Evolutionary conservation across 2,329 filamentous ascomycete genomes (phyloP), one percentile per base, ranked within the genome.

Genomic region (Fusarium staphyleae): DNA sequence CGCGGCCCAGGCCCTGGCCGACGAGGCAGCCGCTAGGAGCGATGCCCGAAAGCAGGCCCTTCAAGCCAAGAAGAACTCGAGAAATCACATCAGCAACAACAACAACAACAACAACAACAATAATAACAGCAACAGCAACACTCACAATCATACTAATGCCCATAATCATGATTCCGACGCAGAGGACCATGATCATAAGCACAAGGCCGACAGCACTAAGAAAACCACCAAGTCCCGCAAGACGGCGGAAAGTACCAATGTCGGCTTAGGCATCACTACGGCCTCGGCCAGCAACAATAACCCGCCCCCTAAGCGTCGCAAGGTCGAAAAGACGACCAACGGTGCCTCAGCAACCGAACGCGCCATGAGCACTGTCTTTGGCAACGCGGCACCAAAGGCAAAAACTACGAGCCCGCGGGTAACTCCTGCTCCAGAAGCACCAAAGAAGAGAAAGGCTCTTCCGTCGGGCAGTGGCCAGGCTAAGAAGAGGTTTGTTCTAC

Each of bases 11-110:
- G 82, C 89, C 36, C 82, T 95, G 48, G 92, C 93, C 45, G 90
- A 89, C 29, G 93, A 96, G 71, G 89, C 89, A 15, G 89, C 91
- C 11, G 87, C 89, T 50, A 86, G 93, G 64, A 95, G 91, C 71
- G 92, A 96, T 69, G 87, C 88, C 28, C 83, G 91, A 60, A 91
- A 93, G 69, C 91, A 96, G 73, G 89, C 91, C 16, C 80, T 93
- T 55, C 82, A 87, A 58, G 89, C 88, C 33, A 90, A 89, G 68
- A 91, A 89, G 70, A 89, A 86, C 58, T 84, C 84, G 60, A 88
- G 86, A 67, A 80, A 77, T 46, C 85, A 88, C 34, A 65, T 49
- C 8, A 29, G 11, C 8, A 29, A 10, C 28, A 29, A 29, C 8
- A 80, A 77, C 46, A 85, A 88, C 36, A 63, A 63, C 16, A 63